These are phyloP conservation scores for Dictyostelium firmibasis DNA, from an alignment of 78 protist species.

Conservation along the genomic window DNA sequence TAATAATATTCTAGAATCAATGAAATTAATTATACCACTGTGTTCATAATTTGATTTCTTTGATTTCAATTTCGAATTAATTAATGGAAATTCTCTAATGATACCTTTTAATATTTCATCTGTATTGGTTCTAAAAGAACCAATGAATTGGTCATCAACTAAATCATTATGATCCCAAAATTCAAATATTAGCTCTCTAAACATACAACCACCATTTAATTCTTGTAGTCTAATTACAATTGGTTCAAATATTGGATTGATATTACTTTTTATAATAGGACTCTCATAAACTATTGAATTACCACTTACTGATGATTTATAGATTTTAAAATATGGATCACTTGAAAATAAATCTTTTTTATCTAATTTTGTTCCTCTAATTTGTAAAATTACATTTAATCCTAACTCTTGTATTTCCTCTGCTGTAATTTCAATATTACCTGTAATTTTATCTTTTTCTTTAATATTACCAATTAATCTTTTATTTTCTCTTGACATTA, in stretches of 20 bases:
- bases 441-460: background rate
- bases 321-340: conserved; percentile 75
- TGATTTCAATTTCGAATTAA: background rate
- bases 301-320: background rate
- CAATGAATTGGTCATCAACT: conserved; percentile 77
- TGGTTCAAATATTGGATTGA: conserved; percentile 64
- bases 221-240: background rate
- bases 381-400: background rate
- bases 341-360: conserved; percentile 79
- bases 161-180: conserved; percentile 74
- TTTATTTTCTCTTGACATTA: background rate
- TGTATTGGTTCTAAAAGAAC: conserved; percentile 15
- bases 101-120: conserved; percentile 3
- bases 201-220: background rate
- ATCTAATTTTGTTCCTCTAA: background rate
- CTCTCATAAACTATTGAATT: conserved; percentile 34
- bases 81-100: background rate
- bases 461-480: background rate
- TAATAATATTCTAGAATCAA: background rate
- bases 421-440: conserved; percentile 20
- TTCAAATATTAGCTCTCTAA: conserved; percentile 13
- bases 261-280: conserved; percentile 25
- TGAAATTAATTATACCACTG: conserved; percentile 56
- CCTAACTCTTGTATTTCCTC: background rate
- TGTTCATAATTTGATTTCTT: conserved; percentile 33